Percentiles rank a stretch among this genome's conserved stretches.
phyloP scores from a whole-genome alignment of 768 basidiomycete genomes.

The Suillus decipiens region DNA sequence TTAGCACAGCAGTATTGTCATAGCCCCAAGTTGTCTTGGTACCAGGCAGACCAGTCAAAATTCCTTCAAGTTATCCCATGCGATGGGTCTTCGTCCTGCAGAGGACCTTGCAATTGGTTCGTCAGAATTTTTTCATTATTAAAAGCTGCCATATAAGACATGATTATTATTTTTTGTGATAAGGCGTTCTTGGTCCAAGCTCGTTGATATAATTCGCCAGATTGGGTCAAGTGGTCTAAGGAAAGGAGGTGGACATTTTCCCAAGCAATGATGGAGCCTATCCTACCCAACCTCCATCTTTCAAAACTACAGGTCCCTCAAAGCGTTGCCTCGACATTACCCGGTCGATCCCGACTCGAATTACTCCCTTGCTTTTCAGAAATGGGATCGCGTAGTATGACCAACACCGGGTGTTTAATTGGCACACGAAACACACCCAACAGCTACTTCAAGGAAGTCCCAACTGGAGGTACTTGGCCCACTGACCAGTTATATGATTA shows the following conservation, averaged over 20 bases:
- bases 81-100: background rate
- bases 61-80: background rate
- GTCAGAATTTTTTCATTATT: background rate
- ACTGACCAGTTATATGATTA: background rate
- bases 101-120: background rate
- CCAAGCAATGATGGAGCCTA: background rate
- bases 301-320: background rate
- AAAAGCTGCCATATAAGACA: background rate
- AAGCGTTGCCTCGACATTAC: background rate
- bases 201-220: background rate
- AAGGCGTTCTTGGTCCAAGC: background rate
- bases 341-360: background rate
- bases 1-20: background rate
- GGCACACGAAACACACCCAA: background rate
- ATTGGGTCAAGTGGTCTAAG: background rate
- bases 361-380: background rate
- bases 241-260: background rate
- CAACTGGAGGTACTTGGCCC: background rate
- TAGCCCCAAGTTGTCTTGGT: background rate
- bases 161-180: background rate
- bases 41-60: background rate
- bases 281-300: background rate
- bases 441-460: background rate
- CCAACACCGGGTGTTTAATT: background rate
- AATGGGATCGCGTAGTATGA: background rate